phyloP scores from a whole-genome alignment of 768 basidiomycete species.

The Hypholoma sublateritium region DNA sequence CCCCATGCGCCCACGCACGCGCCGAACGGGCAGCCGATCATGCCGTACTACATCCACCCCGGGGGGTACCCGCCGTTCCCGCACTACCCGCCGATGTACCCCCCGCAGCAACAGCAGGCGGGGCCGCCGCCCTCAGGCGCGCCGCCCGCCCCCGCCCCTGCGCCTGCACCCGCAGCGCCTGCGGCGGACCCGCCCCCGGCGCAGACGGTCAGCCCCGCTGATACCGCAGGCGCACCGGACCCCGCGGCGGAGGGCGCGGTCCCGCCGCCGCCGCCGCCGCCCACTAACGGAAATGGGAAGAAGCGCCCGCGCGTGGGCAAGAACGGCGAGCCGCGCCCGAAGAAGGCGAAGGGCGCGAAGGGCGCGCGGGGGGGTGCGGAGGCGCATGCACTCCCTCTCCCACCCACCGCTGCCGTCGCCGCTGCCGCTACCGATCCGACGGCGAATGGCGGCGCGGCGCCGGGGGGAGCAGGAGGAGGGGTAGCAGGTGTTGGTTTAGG shows the following conservation, averaged over 20 bases:
- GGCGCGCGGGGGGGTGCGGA: not conserved
- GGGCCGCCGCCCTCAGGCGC: constrained; percentile 15
- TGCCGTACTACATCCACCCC: constrained; percentile 42
- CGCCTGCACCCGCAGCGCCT: constrained; percentile 9
- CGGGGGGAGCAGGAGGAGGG: too few species aligned
- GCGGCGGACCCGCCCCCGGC: constrained; percentile 17
- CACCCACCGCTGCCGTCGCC: too few species aligned
- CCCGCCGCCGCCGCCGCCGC: constrained; percentile 12
- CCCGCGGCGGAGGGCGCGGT: constrained; percentile 8
- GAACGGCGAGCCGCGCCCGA: constrained; percentile 29
- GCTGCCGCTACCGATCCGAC: too few species aligned
- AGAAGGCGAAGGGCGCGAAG: constrained; percentile 27
- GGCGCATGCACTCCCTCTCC: too few species aligned
- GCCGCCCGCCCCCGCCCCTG: constrained; percentile 11
- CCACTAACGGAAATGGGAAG: constrained; percentile 11
- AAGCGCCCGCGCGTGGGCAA: constrained; percentile 27
- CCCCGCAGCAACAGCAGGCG: constrained; percentile 23
- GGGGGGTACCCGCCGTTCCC: constrained; percentile 35
- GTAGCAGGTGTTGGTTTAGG: too few species aligned
- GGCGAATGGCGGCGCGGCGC: too few species aligned
- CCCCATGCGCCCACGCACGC: constrained; percentile 17
- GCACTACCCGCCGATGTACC: constrained; percentile 36
- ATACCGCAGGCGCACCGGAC: constrained; percentile 17
- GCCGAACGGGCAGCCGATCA: constrained; percentile 34
- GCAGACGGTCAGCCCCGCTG: constrained; percentile 28